Percentiles rank a stretch among this genome's conserved stretches.
These are phyloP conservation scores for Penicillium italicum DNA, from an alignment of 2,329 filamentous ascomycete species.

Conservation along the genomic window DNA sequence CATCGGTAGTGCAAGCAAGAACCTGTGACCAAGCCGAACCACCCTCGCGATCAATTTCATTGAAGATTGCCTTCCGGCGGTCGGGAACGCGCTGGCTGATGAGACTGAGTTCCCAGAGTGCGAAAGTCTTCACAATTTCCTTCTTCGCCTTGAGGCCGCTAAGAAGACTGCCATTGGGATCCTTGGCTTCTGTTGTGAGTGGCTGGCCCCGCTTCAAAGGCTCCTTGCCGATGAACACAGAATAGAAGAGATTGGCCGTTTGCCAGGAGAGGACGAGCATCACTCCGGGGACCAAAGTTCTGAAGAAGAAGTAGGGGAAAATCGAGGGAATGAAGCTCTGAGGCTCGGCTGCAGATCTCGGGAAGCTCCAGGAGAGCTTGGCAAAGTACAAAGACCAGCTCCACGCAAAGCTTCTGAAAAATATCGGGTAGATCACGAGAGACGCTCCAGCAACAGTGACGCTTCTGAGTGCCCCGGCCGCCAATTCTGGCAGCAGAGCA, in stretches of 20 bases:
- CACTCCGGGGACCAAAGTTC: constrained; percentile 59
- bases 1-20: constrained; percentile 63
- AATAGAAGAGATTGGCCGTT: constrained; percentile 71
- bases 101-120: constrained; percentile 83
- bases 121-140: constrained; percentile 71
- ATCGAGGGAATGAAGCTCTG: constrained; percentile 53
- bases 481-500: constrained; percentile 30
- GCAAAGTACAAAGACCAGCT: constrained; percentile 66
- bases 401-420: constrained; percentile 65
- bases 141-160: constrained; percentile 82
- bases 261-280: constrained; percentile 73
- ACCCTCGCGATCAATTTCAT: constrained; percentile 78
- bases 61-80: constrained; percentile 77
- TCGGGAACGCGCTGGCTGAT: constrained; percentile 71
- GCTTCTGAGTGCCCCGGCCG: constrained; percentile 35
- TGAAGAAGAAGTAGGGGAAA: constrained; percentile 56
- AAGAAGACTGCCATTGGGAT: constrained; percentile 85
- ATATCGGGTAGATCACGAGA: constrained; percentile 58
- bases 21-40: constrained; percentile 81
- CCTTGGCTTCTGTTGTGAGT: constrained; percentile 78
- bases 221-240: constrained; percentile 72
- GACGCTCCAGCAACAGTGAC: constrained; percentile 46
- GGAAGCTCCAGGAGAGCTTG: constrained; percentile 70
- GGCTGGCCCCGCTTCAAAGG: constrained; percentile 82
- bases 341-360: constrained; percentile 62